Conservation (phyloP, 441 rosid genomes). For the Erodium trifolium region DNA sequence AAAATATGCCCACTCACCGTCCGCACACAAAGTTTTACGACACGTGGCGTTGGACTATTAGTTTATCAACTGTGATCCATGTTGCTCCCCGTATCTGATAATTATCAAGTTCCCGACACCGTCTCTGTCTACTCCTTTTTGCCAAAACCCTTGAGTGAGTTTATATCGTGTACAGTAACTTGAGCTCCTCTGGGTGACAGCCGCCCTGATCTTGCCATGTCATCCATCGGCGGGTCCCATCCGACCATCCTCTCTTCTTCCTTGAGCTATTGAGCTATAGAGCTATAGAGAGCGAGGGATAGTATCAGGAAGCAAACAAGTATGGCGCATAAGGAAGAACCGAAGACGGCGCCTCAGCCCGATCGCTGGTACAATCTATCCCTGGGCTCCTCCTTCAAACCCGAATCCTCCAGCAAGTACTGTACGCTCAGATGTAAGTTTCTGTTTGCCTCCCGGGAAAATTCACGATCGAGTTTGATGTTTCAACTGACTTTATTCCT, state of each 20-base stretch:
- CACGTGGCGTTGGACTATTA: background rate
- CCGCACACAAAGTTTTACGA: too few relatives aligned
- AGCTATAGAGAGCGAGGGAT: constrained; percentile 13
- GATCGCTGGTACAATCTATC: constrained; percentile 77
- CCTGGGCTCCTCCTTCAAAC: constrained; percentile 61
- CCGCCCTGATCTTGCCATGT: constrained; percentile 21
- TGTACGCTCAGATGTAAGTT: constrained; percentile 66
- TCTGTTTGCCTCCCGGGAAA: background rate
- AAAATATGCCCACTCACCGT: too few relatives aligned
- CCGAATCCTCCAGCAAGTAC: constrained; percentile 50
- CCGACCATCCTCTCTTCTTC: background rate
- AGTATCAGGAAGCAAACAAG: too few relatives aligned
- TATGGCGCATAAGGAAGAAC: constrained; percentile 36
- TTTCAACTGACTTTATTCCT: background rate
- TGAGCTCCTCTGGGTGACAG: background rate
- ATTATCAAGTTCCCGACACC: background rate
- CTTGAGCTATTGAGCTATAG: background rate
- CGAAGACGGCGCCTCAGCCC: constrained; percentile 56
- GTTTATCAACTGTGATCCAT: background rate
- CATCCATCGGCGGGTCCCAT: constrained; percentile 15
- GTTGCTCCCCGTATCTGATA: background rate
- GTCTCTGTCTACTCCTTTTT: background rate
- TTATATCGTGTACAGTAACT: background rate
- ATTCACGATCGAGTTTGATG: constrained; percentile 1
- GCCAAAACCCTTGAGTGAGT: background rate